A percentile compares a stretch with the other conserved stretches of the same genome.
phyloP scores from a whole-genome alignment of 2,329 filamentous ascomycete genomes.

The Anthostomella pinea region DNA sequence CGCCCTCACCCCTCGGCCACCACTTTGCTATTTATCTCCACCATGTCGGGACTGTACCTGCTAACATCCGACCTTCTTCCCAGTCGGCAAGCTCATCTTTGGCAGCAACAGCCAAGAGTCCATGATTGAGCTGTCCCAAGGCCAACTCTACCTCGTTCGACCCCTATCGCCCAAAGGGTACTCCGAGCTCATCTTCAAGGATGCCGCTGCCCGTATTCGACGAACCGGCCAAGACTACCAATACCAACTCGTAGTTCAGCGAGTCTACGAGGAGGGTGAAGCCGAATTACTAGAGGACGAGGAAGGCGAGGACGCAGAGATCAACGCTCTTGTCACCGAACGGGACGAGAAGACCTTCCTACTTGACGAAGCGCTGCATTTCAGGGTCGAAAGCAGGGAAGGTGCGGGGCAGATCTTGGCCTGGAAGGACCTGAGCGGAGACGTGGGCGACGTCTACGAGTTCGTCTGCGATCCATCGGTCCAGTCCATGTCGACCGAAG shows the following conservation, averaged over 20 bases:
- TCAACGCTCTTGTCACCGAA: conserved; percentile 71
- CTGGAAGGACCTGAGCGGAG: conserved; percentile 92
- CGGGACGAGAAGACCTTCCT: conserved; percentile 97
- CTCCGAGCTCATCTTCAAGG: conserved; percentile 98
- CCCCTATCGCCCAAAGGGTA: conserved; percentile 95
- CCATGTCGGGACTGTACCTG: neutral
- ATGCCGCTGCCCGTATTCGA: conserved; percentile 88
- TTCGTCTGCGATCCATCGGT: conserved; percentile 86
- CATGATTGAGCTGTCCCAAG: conserved; percentile 90
- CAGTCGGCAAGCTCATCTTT: conserved; percentile 92
- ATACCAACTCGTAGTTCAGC: conserved; percentile 94
- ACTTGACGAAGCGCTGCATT: conserved; percentile 86
- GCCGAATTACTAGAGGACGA: conserved; percentile 88
- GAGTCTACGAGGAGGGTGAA: conserved; percentile 96
- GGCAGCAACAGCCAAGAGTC: conserved; percentile 84
- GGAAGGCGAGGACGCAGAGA: conserved; percentile 75
- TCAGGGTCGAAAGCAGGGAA: conserved; percentile 78
- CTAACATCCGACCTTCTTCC: neutral
- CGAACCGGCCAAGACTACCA: conserved; percentile 93
- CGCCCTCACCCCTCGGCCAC: neutral
- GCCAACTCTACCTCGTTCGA: conserved; percentile 94
- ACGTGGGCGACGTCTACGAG: conserved; percentile 93
- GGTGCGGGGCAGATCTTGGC: conserved; percentile 83
- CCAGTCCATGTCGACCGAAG: conserved; percentile 66
- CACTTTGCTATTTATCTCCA: neutral